A percentile compares a stretch with the other conserved stretches of the same genome.
These are phyloP conservation scores for Calocybe indica DNA, from an alignment of 768 basidiomycete species.

Conservation along the genomic window DNA sequence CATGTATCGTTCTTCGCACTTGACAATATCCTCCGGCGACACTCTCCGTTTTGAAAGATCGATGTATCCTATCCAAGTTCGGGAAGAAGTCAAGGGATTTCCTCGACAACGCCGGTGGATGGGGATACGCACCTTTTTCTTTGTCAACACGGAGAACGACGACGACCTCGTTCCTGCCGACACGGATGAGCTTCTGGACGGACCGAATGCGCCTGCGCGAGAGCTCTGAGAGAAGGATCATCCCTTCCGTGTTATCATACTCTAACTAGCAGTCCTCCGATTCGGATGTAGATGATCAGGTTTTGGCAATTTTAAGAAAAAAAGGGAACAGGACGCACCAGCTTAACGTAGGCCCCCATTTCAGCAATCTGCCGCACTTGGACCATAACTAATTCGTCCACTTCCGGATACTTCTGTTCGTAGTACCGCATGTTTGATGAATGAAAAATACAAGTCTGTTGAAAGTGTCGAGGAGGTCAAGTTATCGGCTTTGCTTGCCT, in stretches of 20 bases:
- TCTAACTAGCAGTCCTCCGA: constrained; percentile 58
- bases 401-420: constrained; percentile 89
- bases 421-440: constrained; percentile 75
- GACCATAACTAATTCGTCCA: constrained; percentile 99
- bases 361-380: constrained; percentile 99
- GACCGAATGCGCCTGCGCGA: constrained; percentile 94
- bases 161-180: constrained; percentile 97
- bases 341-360: constrained; percentile 99
- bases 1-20: constrained; percentile 97
- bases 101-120: not conserved
- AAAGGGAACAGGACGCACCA: constrained; percentile 50
- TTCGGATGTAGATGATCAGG: not conserved
- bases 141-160: constrained; percentile 98
- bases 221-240: constrained; percentile 98
- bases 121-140: constrained; percentile 74
- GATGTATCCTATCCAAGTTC: constrained; percentile 73
- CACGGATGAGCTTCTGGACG: constrained; percentile 96
- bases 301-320: not conserved
- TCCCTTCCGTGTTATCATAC: constrained; percentile 98
- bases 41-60: constrained; percentile 98
- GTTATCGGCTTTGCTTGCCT: too few relatives aligned
- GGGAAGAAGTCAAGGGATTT: not conserved
- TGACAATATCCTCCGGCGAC: constrained; percentile 96
- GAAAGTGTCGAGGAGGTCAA: too few relatives aligned
- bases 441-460: too few relatives aligned